Evolutionary conservation across 2,329 filamentous ascomycete species (phyloP), one percentile per base, ranked within the genome.

Genomic region (Kalmusia sp.): DNA sequence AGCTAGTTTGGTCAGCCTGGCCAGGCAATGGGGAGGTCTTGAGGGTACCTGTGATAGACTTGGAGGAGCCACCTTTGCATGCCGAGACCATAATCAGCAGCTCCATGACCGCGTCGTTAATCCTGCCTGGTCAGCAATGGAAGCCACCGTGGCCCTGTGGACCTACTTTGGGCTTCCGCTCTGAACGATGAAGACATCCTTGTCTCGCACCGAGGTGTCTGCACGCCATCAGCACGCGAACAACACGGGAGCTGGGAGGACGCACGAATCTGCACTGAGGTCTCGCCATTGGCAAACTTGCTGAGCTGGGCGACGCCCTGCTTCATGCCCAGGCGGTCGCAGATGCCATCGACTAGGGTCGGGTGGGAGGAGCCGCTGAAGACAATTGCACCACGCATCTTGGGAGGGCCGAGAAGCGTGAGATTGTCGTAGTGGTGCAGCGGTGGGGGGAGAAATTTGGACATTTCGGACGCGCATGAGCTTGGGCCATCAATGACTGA

Each of bases 71-170:
- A 70, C 95, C 93, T 78, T 97, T 98, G 84, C 95, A 99, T 64
- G 95, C 95, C 62, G 91, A 95, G 68, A 98, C 97, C 91, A 99
- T 96, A 77, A 99, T 98, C 72, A 99, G 85, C 72, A 99, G 84
- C 82, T 99, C 95, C 92, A 99, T 97, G 72, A 99, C 92, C 70
- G 92, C 96, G 79, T 99, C 95, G 76, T 99, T 99, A 83, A 97
- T 96, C 79, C 78, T 80, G 71, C 21, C 11, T 31, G 37, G 59
- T 67, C 66, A 69, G 62, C 54, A 49, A 55, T 55, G 57, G 59
- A 38, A 38, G 43, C n/a, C 49, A 30, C 49, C 44, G 4, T 6
- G 17, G 21, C 22, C 30, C 28, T 33, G 48, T 30, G 27, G 45
- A 65, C 77, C 44, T 72, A 81, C 80, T 90, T 92, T 72, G 87